phyloP scores from a whole-genome alignment of 495 filamentous ascomycete genomes.

The Annulohypoxylon moriforme region DNA sequence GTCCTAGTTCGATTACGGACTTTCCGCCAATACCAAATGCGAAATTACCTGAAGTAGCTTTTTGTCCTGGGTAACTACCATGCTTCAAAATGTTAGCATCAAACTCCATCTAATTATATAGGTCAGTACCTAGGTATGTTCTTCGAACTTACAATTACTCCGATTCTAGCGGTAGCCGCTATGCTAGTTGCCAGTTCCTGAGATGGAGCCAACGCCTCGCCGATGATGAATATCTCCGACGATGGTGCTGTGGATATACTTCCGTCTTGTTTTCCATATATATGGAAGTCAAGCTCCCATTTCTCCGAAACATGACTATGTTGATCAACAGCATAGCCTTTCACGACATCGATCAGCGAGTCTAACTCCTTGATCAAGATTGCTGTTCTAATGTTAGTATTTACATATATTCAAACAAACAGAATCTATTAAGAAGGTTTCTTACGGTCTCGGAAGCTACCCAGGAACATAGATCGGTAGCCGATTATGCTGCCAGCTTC shows the following conservation, averaged over 20 bases:
- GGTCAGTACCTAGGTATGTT: background rate
- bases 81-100: slow-evolving; percentile 49
- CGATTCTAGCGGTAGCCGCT: slow-evolving; percentile 51
- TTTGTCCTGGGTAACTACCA: slow-evolving; percentile 57
- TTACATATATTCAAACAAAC: background rate
- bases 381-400: slow-evolving; percentile 33
- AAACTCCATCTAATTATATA: too few relatives aligned
- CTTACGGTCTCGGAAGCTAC: slow-evolving; percentile 57
- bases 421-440: background rate
- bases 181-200: slow-evolving; percentile 57
- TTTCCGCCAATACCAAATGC: slow-evolving; percentile 53
- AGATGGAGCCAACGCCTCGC: slow-evolving; percentile 54
- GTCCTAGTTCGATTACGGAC: slow-evolving; percentile 53
- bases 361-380: slow-evolving; percentile 59
- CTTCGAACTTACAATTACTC: slow-evolving; percentile 37
- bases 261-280: slow-evolving; percentile 54
- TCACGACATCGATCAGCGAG: slow-evolving; percentile 45
- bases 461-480: slow-evolving; percentile 59
- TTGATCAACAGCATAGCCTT: slow-evolving; percentile 44
- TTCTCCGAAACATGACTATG: slow-evolving; percentile 38
- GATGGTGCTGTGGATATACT: slow-evolving; percentile 22
- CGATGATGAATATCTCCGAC: slow-evolving; percentile 55
- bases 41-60: slow-evolving; percentile 60
- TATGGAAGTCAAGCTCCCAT: slow-evolving; percentile 54
- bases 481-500: slow-evolving; percentile 56